Base-by-base conservation (phyloP, 2,329 filamentous ascomycete species). In the Colletotrichum sp. region DNA sequence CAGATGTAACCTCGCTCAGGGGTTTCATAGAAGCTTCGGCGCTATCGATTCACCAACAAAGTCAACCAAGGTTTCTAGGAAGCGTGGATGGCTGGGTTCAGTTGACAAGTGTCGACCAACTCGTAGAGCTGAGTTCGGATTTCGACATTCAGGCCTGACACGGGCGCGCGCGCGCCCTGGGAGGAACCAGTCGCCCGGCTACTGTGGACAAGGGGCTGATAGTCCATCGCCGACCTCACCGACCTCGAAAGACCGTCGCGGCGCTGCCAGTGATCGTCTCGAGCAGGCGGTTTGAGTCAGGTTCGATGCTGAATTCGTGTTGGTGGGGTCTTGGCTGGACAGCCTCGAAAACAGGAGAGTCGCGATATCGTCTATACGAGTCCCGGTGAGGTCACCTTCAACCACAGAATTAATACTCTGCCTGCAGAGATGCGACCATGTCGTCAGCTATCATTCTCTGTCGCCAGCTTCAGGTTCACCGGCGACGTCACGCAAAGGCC, bases 1-100 rank as follows among this genome's bases (percentile, higher is more conserved):
- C 24, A 32, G 28, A 21, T 71, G 72, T 21, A 65, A 48, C 67
- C 60, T 12, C 60, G 34, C 28, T 64, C 73, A 72, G 63, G 73
- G 73, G 73, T 34, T 30, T 21, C 43, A 30, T n/a, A 63, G 73
- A 75, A 67, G 61, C 68, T 75, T 75, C 34, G 69, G 43, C 69
- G 32, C 69, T 75, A 75, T 67, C 69, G 63, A 72, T 36, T 63
- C 58, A 63, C n/a, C 36, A 52, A 28, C 24, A 61, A 69, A 60
- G 34, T 69, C 67, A 61, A 69, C 36, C 67, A 61, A 36, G 67
- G 67, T 70, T 48, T 32, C 34, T 21, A 34, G 36, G 26, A 36
- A 26, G 48, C 34, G n/a, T 36, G 67, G n/a, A 38, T 24, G 28
- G 24, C 36, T 26, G 57, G 66, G 26, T 7, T 21, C 24, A 28